Evolutionary conservation across 2,329 filamentous ascomycete species (phyloP).

Genomic region (Apiospora malaysiana): DNA sequence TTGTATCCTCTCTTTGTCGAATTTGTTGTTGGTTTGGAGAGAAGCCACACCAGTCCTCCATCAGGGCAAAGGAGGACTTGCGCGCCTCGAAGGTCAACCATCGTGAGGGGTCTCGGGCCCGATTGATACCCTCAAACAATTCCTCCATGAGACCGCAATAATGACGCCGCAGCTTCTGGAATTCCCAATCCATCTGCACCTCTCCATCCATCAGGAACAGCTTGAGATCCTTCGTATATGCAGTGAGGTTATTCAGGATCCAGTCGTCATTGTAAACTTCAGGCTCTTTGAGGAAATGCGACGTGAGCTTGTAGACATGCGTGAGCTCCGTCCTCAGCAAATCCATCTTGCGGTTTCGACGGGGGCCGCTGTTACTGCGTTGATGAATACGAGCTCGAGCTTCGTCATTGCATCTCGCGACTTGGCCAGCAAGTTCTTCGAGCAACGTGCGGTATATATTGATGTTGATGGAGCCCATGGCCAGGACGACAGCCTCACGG

Average conservation of each 20-base stretch:
- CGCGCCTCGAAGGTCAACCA: conserved; percentile 99
- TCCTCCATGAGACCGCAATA: conserved; percentile 95
- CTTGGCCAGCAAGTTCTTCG: conserved; percentile 87
- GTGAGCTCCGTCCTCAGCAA: conserved; percentile 91
- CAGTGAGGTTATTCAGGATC: conserved; percentile 86
- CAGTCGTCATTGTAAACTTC: conserved; percentile 87
- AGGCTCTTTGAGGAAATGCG: conserved; percentile 81
- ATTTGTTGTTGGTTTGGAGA: conserved; percentile 89
- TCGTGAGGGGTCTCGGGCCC: conserved; percentile 80
- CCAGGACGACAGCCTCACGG: conserved; percentile 86
- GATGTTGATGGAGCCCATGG: conserved; percentile 92
- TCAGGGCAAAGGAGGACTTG: conserved; percentile 92
- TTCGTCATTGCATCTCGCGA: conserved; percentile 86
- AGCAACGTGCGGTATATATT: conserved; percentile 91
- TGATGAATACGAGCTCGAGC: conserved; percentile 87
- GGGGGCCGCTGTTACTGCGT: conserved; percentile 81
- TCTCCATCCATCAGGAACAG: conserved; percentile 94
- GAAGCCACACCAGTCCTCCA: conserved; percentile 99
- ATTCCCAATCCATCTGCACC: conserved; percentile 93
- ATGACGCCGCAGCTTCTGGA: conserved; percentile 87
- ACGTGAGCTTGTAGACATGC: conserved; percentile 92
- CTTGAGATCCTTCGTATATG: conserved; percentile 90
- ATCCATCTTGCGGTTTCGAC: conserved; percentile 83
- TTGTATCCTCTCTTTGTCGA: conserved; percentile 80
- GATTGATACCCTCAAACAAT: conserved; percentile 88